These are phyloP conservation scores for Alternaria hordeiaustralica DNA, from an alignment of 2,329 filamentous ascomycete species.

Conservation along the genomic window DNA sequence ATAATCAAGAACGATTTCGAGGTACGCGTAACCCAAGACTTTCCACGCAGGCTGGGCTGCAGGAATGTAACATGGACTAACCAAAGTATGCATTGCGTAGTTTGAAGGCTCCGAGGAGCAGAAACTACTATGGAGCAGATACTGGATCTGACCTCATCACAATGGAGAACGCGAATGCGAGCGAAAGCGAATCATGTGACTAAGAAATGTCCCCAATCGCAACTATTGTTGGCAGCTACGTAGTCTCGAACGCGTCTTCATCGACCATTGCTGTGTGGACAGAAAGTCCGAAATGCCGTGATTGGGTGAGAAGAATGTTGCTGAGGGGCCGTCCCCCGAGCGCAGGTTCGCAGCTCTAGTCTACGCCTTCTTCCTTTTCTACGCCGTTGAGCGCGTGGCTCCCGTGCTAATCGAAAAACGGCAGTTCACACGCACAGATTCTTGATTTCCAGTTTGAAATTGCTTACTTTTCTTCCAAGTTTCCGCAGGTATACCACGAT, in stretches of 20 bases:
- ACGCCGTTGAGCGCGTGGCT: conserved; percentile 15
- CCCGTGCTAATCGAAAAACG: conserved; percentile 5
- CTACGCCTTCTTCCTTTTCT: conserved; percentile 5
- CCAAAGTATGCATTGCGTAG: conserved; percentile 27
- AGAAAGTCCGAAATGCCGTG: conserved; percentile 4
- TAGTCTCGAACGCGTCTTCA: conserved; percentile 11
- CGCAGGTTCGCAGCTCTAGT: conserved; percentile 29
- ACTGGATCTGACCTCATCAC: conserved; percentile 67
- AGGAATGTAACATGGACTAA: conserved; percentile 26
- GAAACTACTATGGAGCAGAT: conserved; percentile 74
- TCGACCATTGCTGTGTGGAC: not conserved
- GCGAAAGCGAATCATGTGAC: not conserved
- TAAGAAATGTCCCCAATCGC: not conserved
- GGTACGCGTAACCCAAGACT: conserved; percentile 49
- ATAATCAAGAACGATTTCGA: conserved; percentile 77
- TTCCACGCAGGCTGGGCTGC: not conserved
- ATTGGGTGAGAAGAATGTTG: conserved; percentile 7
- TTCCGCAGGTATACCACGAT: conserved; percentile 1
- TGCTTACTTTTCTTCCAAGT: conserved; percentile 6
- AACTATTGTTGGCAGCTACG: conserved; percentile 14
- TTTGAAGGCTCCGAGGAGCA: conserved; percentile 75
- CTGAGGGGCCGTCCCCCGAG: conserved; percentile 18
- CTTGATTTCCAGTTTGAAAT: not conserved
- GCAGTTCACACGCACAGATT: not conserved
- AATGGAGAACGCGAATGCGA: conserved; percentile 1